These are phyloP conservation scores for Curvularia spicifera DNA, from an alignment of 2,329 filamentous ascomycete genomes.

Conservation along the genomic window DNA sequence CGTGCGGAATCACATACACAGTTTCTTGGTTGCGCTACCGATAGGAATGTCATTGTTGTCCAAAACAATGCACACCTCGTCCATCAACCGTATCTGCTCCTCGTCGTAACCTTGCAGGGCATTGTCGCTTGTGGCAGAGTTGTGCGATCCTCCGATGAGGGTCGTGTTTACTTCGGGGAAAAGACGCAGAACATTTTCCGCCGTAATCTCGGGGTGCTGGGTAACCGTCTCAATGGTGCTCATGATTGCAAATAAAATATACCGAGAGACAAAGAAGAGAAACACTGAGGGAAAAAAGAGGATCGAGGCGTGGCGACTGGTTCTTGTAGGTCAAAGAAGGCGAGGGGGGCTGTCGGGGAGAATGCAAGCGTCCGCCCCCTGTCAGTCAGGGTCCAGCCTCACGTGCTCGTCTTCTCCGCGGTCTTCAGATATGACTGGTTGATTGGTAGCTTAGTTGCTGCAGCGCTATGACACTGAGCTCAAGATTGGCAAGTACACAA, in stretches of 20 bases:
- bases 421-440: neutral
- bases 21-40: slow-evolving; percentile 96
- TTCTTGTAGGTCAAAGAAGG: neutral
- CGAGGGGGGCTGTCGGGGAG: slow-evolving; percentile 12
- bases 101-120: slow-evolving; percentile 92
- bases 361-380: slow-evolving; percentile 4
- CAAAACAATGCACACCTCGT: slow-evolving; percentile 96
- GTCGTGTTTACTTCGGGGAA: slow-evolving; percentile 82
- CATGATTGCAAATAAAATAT: slow-evolving; percentile 33
- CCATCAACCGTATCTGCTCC: slow-evolving; percentile 97
- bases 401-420: slow-evolving; percentile 4
- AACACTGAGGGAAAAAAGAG: neutral
- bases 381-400: slow-evolving; percentile 12
- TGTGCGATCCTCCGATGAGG: slow-evolving; percentile 66
- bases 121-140: slow-evolving; percentile 61
- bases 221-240: slow-evolving; percentile 41
- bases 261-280: no score
- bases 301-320: slow-evolving; percentile 11
- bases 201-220: slow-evolving; percentile 72
- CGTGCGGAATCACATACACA: slow-evolving; percentile 67
- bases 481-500: neutral
- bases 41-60: slow-evolving; percentile 92
- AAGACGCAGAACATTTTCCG: slow-evolving; percentile 82
- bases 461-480: neutral
- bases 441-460: neutral